Percentiles rank a stretch among this genome's conserved stretches.
phyloP scores from a whole-genome alignment of 768 basidiomycete genomes.

The Udeniomyces megalosporus region DNA sequence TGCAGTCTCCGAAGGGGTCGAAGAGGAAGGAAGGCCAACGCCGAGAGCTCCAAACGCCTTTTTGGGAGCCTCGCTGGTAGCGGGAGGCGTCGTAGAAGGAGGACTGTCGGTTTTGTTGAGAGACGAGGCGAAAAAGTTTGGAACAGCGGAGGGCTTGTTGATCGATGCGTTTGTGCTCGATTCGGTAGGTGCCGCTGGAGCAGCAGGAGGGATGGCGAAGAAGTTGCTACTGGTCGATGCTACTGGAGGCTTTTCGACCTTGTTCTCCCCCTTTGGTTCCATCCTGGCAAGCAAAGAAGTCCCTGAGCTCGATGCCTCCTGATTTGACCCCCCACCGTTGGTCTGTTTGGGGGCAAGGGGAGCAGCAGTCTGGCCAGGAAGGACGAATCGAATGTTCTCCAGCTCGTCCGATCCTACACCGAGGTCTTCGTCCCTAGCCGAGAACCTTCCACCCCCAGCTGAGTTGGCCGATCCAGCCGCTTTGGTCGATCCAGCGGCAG shows the following conservation, averaged over 20 bases:
- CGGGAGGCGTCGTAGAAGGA: not conserved
- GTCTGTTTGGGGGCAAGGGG: not conserved
- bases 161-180: not conserved
- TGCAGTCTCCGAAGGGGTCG: not conserved
- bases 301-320: no score
- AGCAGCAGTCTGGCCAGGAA: not conserved
- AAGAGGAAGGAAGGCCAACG: not conserved
- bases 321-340: no score
- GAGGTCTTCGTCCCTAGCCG: slow-evolving; percentile 5
- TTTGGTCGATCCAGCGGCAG: not conserved
- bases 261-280: not conserved
- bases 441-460: not conserved
- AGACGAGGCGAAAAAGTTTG: slow-evolving; percentile 6
- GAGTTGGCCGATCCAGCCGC: not conserved
- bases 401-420: not conserved
- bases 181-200: not conserved
- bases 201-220: not conserved
- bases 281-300: no score
- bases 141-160: not conserved
- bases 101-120: not conserved
- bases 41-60: not conserved
- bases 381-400: slow-evolving; percentile 9
- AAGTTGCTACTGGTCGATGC: not conserved
- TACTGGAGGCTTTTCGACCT: not conserved
- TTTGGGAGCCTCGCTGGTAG: not conserved